Evolutionary conservation across 805 yeast genomes (phyloP).

Genomic region (Lipomyces sp.): DNA sequence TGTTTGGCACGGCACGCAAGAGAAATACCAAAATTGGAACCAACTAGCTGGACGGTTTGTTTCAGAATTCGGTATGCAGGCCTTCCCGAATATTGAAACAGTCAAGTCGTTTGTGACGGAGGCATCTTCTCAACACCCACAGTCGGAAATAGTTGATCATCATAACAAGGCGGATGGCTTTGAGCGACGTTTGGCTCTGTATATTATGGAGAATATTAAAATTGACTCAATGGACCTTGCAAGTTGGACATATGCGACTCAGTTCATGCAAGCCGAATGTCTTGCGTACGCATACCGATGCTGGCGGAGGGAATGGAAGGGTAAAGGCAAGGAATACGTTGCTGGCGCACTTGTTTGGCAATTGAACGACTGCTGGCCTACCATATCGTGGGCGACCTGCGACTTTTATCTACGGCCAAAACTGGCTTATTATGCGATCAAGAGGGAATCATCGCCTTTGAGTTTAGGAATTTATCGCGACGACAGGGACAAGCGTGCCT

Average conservation of each 20-base stretch:
- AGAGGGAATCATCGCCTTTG: constrained; percentile 50
- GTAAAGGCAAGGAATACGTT: constrained; percentile 45
- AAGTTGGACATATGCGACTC: constrained; percentile 58
- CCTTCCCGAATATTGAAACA: constrained; percentile 51
- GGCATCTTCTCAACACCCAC: constrained; percentile 51
- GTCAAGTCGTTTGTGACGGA: constrained; percentile 49
- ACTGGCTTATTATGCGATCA: constrained; percentile 54
- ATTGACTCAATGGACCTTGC: constrained; percentile 48
- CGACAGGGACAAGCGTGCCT: constrained; percentile 20
- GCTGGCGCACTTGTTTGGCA: constrained; percentile 62
- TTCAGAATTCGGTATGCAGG: constrained; percentile 61
- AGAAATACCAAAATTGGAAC: constrained; percentile 56
- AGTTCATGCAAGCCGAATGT: constrained; percentile 59
- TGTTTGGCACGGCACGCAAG: constrained; percentile 61
- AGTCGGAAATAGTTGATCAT: constrained; percentile 51
- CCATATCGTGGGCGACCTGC: constrained; percentile 56
- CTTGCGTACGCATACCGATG: constrained; percentile 53
- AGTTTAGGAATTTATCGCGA: constrained; percentile 48
- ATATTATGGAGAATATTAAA: constrained; percentile 53
- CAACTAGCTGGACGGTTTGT: constrained; percentile 56
- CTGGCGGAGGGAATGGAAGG: constrained; percentile 56
- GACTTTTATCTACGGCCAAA: constrained; percentile 54
- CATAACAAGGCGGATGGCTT: constrained; percentile 58
- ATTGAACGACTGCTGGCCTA: constrained; percentile 58
- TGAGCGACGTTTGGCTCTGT: constrained; percentile 53